Evolutionary conservation across 495 filamentous ascomycete genomes (phyloP).

Genomic region (Endocarpon pusillum): DNA sequence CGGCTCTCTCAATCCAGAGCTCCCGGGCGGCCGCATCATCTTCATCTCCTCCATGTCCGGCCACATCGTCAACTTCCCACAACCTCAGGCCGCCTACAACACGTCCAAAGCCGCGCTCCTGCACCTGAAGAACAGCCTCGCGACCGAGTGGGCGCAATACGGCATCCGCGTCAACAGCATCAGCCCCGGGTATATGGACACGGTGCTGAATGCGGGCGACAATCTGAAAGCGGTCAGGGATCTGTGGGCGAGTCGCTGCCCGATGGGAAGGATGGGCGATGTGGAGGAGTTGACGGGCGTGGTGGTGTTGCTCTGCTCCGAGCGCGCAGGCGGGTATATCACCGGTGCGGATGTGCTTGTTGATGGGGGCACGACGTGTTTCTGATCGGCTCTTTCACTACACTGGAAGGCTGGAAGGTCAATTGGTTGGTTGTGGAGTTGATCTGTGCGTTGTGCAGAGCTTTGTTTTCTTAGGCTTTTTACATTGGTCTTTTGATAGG

Average conservation of each 20-base stretch:
- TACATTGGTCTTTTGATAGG: too few relatives aligned
- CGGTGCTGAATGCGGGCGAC: conserved; percentile 53
- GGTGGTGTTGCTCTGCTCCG: conserved; percentile 43
- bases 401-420: too few relatives aligned
- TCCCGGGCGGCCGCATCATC: conserved; percentile 41
- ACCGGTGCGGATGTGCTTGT: conserved; percentile 44
- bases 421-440: too few relatives aligned
- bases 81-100: conserved; percentile 28
- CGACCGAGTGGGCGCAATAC: conserved; percentile 32
- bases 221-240: conserved; percentile 34
- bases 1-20: conserved; percentile 5
- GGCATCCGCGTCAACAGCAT: conserved; percentile 56
- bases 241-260: conserved; percentile 44
- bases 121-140: conserved; percentile 17
- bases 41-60: conserved; percentile 53
- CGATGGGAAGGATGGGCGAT: conserved; percentile 51
- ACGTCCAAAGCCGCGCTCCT: conserved; percentile 24
- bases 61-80: conserved; percentile 35
- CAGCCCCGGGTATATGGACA: conserved; percentile 66
- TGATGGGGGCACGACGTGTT: conserved; percentile 26
- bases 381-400: too few relatives aligned
- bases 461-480: too few relatives aligned
- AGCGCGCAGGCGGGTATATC: conserved; percentile 46
- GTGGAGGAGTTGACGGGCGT: conserved; percentile 49
- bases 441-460: too few relatives aligned